phyloP scores from a whole-genome alignment of 305 asterid genomes.

The Fraxinus baroniana region DNA sequence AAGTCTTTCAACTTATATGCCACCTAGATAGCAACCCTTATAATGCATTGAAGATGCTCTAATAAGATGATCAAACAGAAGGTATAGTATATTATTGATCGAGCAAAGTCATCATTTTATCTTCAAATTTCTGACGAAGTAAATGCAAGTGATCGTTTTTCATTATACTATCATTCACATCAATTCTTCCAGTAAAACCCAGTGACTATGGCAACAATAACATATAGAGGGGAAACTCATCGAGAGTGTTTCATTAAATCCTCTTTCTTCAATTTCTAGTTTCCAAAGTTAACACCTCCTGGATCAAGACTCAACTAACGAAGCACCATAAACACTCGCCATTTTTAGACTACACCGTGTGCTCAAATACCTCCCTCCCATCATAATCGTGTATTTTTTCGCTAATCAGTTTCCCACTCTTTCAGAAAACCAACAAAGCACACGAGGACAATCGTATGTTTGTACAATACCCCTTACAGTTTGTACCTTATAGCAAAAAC shows the following conservation, averaged over 20 bases:
- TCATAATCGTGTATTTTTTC: background rate
- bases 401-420: background rate
- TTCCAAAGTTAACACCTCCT: background rate
- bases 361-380: background rate
- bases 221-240: background rate
- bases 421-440: background rate
- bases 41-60: background rate
- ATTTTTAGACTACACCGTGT: background rate
- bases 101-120: slow-evolving; percentile 15
- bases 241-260: background rate
- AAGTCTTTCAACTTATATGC: background rate
- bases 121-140: slow-evolving; percentile 1
- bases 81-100: slow-evolving; percentile 30
- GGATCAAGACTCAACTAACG: background rate
- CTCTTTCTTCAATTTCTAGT: background rate
- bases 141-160: background rate
- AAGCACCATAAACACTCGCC: background rate
- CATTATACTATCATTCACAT: background rate
- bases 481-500: background rate
- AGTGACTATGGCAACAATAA: background rate
- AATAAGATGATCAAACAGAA: slow-evolving; percentile 50
- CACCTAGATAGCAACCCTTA: background rate
- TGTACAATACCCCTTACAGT: background rate
- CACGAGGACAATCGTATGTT: background rate
- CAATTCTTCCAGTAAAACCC: background rate